Evolutionary conservation across 441 rosid genomes (phyloP).

Genomic region (Jatropha podagrica): DNA sequence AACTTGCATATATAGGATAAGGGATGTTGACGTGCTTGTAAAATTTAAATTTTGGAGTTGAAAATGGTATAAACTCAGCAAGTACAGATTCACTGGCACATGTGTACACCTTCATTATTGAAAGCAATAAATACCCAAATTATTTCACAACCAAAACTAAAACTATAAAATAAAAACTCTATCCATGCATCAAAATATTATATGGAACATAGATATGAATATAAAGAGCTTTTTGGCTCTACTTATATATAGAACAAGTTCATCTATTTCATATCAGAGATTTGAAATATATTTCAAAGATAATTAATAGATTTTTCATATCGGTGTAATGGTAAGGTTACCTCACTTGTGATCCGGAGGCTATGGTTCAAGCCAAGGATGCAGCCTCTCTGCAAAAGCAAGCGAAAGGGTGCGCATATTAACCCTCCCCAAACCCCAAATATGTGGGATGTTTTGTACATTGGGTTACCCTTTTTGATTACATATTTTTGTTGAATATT

Average conservation of each 20-base stretch:
- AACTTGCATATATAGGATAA: conserved; percentile 17
- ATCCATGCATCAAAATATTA: not conserved
- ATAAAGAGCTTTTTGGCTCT: not conserved
- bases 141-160: not conserved
- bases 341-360: too few species aligned
- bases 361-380: too few species aligned
- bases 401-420: too few species aligned
- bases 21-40: conserved; percentile 47
- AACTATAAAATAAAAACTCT: conserved; percentile 2
- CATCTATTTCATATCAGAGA: not conserved
- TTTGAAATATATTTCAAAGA: not conserved
- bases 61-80: conserved; percentile 57
- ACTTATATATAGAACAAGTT: not conserved
- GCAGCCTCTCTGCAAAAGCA: too few species aligned
- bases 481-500: too few species aligned
- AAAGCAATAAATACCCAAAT: conserved; percentile 12
- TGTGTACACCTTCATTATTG: conserved; percentile 66
- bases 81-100: conserved; percentile 61
- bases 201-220: not conserved
- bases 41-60: conserved; percentile 57
- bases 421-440: too few species aligned
- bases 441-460: too few species aligned
- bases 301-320: too few species aligned
- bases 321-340: too few species aligned
- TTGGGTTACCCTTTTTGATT: too few species aligned